Conservation (phyloP, 176 grass and related monocot species). For the Ensete glaucum region DNA sequence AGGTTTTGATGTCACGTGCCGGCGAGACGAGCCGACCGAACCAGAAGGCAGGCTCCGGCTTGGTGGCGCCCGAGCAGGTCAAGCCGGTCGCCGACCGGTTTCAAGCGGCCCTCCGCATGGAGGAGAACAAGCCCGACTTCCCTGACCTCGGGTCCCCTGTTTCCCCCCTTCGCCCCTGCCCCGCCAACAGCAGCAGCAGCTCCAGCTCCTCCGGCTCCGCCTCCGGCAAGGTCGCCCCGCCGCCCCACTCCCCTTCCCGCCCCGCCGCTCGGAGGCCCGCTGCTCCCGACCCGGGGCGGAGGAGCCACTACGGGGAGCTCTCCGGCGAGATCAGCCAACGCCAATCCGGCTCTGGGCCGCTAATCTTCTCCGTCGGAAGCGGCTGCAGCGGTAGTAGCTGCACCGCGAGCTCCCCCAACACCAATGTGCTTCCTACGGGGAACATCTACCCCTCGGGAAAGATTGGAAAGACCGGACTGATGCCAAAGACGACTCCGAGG, state of each 20-base stretch:
- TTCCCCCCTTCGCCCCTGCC: neutral
- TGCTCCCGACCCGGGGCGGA: neutral
- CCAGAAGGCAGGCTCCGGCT: neutral
- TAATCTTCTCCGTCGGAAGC: conserved; percentile 38
- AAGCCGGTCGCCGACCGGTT: neutral
- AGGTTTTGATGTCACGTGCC: neutral
- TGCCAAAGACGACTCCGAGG: conserved; percentile 21
- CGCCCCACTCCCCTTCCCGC: neutral
- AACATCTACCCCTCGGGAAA: conserved; percentile 50
- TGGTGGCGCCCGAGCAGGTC: neutral
- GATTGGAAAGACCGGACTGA: conserved; percentile 17
- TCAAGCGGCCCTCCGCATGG: neutral
- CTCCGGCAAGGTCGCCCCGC: neutral
- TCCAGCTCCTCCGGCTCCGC: neutral
- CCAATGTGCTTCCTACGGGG: conserved; percentile 53
- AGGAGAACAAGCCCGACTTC: conserved; percentile 3
- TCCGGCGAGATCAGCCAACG: conserved; percentile 31
- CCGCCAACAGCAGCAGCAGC: neutral
- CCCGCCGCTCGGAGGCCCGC: neutral
- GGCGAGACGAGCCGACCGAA: neutral
- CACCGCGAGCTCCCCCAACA: conserved; percentile 44
- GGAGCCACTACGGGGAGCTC: conserved; percentile 45
- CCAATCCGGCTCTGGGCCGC: conserved; percentile 34
- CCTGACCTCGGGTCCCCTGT: neutral
- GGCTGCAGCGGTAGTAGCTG: conserved; percentile 17